Conservation (phyloP, 2,329 filamentous ascomycete genomes). For the Hymenoscyphus occultus region DNA sequence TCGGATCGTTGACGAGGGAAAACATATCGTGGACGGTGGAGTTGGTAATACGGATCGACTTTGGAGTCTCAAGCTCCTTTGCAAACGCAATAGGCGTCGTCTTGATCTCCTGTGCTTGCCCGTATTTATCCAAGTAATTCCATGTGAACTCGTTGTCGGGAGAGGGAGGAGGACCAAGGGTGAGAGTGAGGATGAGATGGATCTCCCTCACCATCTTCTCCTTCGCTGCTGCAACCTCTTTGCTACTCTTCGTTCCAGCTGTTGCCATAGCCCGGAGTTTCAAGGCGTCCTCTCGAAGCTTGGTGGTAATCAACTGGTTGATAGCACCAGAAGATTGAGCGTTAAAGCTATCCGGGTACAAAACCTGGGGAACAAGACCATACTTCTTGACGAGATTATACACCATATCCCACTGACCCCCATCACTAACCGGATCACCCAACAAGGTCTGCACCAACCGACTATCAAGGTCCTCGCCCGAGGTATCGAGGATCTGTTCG, state of each 20-base stretch:
- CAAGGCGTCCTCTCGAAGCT: slow-evolving; percentile 83
- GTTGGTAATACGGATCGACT: slow-evolving; percentile 54
- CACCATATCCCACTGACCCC: slow-evolving; percentile 92
- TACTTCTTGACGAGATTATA: slow-evolving; percentile 84
- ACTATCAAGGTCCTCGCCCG: slow-evolving; percentile 65
- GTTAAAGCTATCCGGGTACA: slow-evolving; percentile 83
- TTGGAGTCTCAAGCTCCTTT: slow-evolving; percentile 59
- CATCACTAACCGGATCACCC: slow-evolving; percentile 68
- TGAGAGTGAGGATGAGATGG: slow-evolving; percentile 75
- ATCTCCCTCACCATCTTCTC: slow-evolving; percentile 76
- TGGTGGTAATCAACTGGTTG: slow-evolving; percentile 74
- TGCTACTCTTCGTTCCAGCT: slow-evolving; percentile 20
- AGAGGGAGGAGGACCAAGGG: slow-evolving; percentile 74
- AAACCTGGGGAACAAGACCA: slow-evolving; percentile 75
- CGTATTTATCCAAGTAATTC: slow-evolving; percentile 71
- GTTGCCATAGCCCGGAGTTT: slow-evolving; percentile 58
- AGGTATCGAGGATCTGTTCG: slow-evolving; percentile 76
- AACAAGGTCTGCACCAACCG: slow-evolving; percentile 71
- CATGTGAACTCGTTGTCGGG: slow-evolving; percentile 70
- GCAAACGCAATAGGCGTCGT: slow-evolving; percentile 71
- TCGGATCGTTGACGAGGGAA: slow-evolving; percentile 81
- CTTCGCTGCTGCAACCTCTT: slow-evolving; percentile 52
- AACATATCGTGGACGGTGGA: slow-evolving; percentile 67
- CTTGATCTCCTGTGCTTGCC: slow-evolving; percentile 59
- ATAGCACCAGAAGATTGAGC: slow-evolving; percentile 68